Evolutionary conservation across 768 basidiomycete species (phyloP).

Genomic region (Mycena kentingensis): DNA sequence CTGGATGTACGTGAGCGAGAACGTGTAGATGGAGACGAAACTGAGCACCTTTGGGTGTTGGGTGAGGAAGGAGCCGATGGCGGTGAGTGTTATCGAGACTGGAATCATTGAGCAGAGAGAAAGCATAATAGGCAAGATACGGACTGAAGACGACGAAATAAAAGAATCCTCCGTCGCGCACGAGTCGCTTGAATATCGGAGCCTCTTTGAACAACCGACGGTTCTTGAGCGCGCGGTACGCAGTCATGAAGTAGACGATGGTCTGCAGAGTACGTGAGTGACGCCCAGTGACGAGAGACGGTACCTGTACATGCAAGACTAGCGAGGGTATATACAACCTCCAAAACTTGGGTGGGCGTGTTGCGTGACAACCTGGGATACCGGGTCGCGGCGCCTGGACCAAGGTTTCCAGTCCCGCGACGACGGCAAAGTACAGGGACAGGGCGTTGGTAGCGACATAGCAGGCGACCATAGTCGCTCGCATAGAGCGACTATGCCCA

Average conservation of each 20-base stretch:
- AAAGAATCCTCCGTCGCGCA: conserved; percentile 44
- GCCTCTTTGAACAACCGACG: conserved; percentile 34
- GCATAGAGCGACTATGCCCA: conserved; percentile 30
- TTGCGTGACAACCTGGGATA: conserved; percentile 35
- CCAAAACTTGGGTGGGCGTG: conserved; percentile 36
- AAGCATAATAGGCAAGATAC: background rate
- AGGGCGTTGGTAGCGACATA: conserved; percentile 32
- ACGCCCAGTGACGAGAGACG: background rate
- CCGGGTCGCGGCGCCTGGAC: conserved; percentile 15
- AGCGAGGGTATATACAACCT: conserved; percentile 39
- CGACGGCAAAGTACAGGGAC: conserved; percentile 35
- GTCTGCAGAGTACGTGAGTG: conserved; percentile 27
- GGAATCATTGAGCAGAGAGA: too few relatives aligned
- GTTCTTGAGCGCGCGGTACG: conserved; percentile 36
- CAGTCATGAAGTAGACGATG: conserved; percentile 38
- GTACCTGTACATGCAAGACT: conserved; percentile 36
- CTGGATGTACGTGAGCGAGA: conserved; percentile 21
- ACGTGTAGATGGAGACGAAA: background rate
- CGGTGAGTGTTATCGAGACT: conserved; percentile 37
- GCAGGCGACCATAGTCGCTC: conserved; percentile 29
- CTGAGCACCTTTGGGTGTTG: conserved; percentile 30
- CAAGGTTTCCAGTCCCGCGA: conserved; percentile 22
- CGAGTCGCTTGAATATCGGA: conserved; percentile 36
- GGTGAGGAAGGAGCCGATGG: conserved; percentile 36
- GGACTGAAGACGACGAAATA: conserved; percentile 43